Conservation (phyloP, 352 stramenopile genomes). For the Elongisporangium prolatum region DNA sequence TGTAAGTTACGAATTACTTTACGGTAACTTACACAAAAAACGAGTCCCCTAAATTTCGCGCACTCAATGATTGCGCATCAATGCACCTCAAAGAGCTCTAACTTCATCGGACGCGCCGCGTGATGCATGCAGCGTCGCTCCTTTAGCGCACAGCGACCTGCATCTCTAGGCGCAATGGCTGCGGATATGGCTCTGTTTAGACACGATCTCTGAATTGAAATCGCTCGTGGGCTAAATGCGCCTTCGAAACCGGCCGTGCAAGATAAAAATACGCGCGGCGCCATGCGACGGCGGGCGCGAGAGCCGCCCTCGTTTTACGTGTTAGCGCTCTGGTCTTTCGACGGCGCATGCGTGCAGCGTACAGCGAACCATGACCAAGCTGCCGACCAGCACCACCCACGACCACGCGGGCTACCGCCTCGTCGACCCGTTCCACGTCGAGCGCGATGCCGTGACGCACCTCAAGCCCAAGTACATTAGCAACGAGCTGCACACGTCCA, state of each 20-base stretch:
- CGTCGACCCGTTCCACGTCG: conserved; percentile 59
- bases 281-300: background rate
- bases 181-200: background rate
- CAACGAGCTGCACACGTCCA: conserved; percentile 87
- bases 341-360: background rate
- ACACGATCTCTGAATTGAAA: background rate
- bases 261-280: background rate
- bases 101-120: no score
- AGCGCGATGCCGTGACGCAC: conserved; percentile 47
- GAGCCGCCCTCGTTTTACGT: background rate
- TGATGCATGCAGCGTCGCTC: background rate
- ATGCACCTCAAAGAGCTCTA: no score
- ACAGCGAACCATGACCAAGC: background rate
- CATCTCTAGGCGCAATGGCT: no score
- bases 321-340: background rate
- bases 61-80: no score
- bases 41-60: no score
- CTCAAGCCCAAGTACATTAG: conserved; percentile 47
- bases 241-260: background rate
- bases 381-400: background rate
- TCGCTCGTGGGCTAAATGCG: background rate
- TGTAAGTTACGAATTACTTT: background rate
- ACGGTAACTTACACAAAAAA: background rate
- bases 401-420: conserved; percentile 26
- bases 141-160: no score